Conservation (phyloP, 2,329 filamentous ascomycete genomes). For the Sporothrix pseudoabietina region DNA sequence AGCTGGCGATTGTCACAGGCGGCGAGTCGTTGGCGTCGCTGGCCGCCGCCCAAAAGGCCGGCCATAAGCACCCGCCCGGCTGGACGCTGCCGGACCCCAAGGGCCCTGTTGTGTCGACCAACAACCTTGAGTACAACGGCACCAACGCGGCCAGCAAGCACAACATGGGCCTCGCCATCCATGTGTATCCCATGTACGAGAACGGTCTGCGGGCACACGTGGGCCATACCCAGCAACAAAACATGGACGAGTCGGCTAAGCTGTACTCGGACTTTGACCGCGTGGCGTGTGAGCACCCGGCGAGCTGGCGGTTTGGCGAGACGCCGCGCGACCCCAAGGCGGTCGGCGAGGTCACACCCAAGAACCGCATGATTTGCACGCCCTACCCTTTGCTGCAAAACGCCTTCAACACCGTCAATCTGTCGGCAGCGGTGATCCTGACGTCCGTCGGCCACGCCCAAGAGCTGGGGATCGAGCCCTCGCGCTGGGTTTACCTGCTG, state of each 20-base stretch:
- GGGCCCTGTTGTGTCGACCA: slow-evolving; percentile 16
- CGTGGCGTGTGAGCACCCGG: slow-evolving; percentile 24
- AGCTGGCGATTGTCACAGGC: slow-evolving; percentile 30
- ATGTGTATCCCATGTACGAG: slow-evolving; percentile 32
- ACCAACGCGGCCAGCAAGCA: slow-evolving; percentile 27
- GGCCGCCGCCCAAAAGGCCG: slow-evolving; percentile 27
- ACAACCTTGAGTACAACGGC: slow-evolving; percentile 25
- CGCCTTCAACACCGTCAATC: slow-evolving; percentile 32
- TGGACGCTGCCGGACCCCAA: slow-evolving; percentile 28
- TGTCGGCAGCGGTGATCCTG: slow-evolving; percentile 29
- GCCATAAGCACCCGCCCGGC: slow-evolving; percentile 20
- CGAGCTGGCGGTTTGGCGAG: slow-evolving; percentile 30
- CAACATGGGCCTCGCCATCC: slow-evolving; percentile 28
- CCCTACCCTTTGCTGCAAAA: slow-evolving; percentile 31
- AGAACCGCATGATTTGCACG: slow-evolving; percentile 32
- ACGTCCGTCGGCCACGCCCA: slow-evolving; percentile 29
- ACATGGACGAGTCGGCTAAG: slow-evolving; percentile 28
- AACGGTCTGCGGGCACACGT: slow-evolving; percentile 29
- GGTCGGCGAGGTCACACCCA: slow-evolving; percentile 21
- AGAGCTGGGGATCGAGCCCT: slow-evolving; percentile 24
- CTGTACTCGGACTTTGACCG: slow-evolving; percentile 31
- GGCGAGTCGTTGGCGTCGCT: slow-evolving; percentile 30
- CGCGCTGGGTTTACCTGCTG: slow-evolving; percentile 26
- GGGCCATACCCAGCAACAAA: slow-evolving; percentile 27
- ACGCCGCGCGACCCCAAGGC: slow-evolving; percentile 16